These are phyloP conservation scores for Sugiyamaella neomexicana DNA, from an alignment of 1,139 yeast species.

Conservation along the genomic window DNA sequence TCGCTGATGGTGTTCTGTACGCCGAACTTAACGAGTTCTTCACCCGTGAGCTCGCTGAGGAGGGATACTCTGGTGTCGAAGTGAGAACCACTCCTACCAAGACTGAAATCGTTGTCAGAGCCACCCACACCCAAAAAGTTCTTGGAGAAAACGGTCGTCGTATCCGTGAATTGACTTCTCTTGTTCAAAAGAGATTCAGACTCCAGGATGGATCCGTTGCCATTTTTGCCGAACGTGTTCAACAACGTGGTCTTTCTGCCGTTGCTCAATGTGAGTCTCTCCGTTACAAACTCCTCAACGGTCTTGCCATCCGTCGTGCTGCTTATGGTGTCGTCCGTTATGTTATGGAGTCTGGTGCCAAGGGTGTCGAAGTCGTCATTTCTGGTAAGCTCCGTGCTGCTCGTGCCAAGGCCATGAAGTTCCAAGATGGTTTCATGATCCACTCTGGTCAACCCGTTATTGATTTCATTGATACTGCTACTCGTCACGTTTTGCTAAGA, in stretches of 20 bases:
- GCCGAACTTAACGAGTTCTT: conserved; percentile 99
- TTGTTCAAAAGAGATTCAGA: conserved; percentile 98
- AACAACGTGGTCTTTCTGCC: conserved; percentile 99
- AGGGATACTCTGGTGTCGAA: conserved; percentile 99
- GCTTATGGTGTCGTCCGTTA: conserved; percentile 99
- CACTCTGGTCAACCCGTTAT: conserved; percentile 99
- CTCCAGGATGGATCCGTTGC: conserved; percentile 92
- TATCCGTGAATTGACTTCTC: conserved; percentile 97
- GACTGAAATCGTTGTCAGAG: conserved; percentile 98
- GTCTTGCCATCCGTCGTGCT: conserved; percentile 99
- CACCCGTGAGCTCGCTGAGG: conserved; percentile 99
- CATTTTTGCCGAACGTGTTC: conserved; percentile 98
- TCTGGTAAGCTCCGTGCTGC: conserved; percentile 99
- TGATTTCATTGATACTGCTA: conserved; percentile 97
- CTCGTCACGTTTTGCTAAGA: conserved; percentile 99
- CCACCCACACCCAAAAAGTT: conserved; percentile 98
- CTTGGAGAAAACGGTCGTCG: conserved; percentile 99
- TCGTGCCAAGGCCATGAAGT: conserved; percentile 99
- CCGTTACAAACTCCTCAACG: conserved; percentile 96
- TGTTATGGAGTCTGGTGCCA: conserved; percentile 99
- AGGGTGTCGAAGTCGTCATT: conserved; percentile 99
- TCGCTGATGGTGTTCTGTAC: conserved; percentile 99
- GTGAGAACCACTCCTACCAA: conserved; percentile 98
- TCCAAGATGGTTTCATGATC: conserved; percentile 99
- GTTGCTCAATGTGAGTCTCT: conserved; percentile 99